A percentile compares a stretch with the other conserved stretches of the same genome.
Conservation (phyloP, 2,329 filamentous ascomycete species). For the Colletotrichum incanum region DNA sequence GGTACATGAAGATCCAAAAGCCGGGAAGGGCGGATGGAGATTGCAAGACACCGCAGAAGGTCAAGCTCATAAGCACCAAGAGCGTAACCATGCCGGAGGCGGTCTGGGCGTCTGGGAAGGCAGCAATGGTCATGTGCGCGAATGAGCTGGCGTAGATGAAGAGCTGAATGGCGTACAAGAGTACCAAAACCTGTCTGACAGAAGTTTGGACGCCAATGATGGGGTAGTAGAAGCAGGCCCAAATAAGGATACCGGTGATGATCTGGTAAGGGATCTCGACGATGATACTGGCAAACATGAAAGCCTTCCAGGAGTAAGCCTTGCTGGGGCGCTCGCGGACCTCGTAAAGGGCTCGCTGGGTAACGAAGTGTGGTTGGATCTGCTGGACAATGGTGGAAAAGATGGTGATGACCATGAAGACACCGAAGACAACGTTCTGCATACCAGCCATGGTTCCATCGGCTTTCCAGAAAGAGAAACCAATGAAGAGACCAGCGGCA, state of each 20-base stretch:
- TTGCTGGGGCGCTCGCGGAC: slow-evolving; percentile 83
- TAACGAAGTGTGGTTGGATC: slow-evolving; percentile 84
- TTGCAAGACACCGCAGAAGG: slow-evolving; percentile 78
- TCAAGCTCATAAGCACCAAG: slow-evolving; percentile 70
- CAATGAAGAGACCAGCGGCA: slow-evolving; percentile 79
- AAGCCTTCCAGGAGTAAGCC: slow-evolving; percentile 82
- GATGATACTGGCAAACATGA: slow-evolving; percentile 79
- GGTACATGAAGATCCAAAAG: slow-evolving; percentile 87
- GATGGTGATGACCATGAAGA: slow-evolving; percentile 84
- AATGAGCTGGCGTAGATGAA: slow-evolving; percentile 82
- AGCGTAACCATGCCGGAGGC: slow-evolving; percentile 76
- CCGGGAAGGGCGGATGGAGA: slow-evolving; percentile 71
- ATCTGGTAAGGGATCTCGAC: slow-evolving; percentile 83
- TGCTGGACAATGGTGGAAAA: slow-evolving; percentile 80
- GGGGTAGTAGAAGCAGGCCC: slow-evolving; percentile 78
- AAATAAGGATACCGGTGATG: slow-evolving; percentile 75
- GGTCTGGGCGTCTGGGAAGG: slow-evolving; percentile 78
- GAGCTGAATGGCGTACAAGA: slow-evolving; percentile 76
- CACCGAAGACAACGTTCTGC: slow-evolving; percentile 81
- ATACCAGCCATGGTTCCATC: slow-evolving; percentile 76
- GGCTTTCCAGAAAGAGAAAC: slow-evolving; percentile 77
- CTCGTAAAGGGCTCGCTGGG: slow-evolving; percentile 82
- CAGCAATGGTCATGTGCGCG: slow-evolving; percentile 81
- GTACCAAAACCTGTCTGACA: slow-evolving; percentile 75
- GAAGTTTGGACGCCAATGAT: slow-evolving; percentile 65